Evolutionary conservation across 1,284 basidiomycete genomes (phyloP), one percentile per base, ranked within the genome.

Genomic region (Ustilago shanxiensis): DNA sequence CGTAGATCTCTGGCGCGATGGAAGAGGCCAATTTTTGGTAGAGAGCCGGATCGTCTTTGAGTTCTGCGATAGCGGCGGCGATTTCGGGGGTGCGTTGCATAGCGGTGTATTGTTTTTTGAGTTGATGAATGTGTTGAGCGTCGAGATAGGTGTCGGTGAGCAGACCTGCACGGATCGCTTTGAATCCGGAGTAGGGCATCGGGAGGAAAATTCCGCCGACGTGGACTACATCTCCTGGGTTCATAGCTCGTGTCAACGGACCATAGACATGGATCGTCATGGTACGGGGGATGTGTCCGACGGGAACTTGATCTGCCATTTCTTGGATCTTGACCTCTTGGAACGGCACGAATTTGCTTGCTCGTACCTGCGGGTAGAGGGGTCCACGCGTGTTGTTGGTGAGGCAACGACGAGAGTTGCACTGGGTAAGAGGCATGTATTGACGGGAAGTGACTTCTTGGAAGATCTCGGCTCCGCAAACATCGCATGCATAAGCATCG

Each of bases 251-350:
- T 4, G 95, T 96, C 50, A 98, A 89, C 64, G 90, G 92, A 14
- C 97, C 97, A 79, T 94, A 92, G 41, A 99, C 89, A 86, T 99
- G 95, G 31, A 98, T 87, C 0, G 95, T 95, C 97, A 98, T 99
- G 2, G 95, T 95, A 39, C 97, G 92, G 33, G 97, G 97, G 69
- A 99, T 99, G 86, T 99, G 97, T 3, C 97, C 97, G 39, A 99
- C 95, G 24, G 97, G 97, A 0, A 99, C 97, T 91, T 99, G 97
- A 85, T 99, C 97, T 26, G 97, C 93, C 96, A 99, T 97, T 87
- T 99, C 97, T 87, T 99, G 97, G 54, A 99, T 94, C 88, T 97
- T 97, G 77, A 98, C 91, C 87, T 99, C 97, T 86, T 99, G 97
- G 89, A 99, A 99, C 0, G 96, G 95, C 81, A 93, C 93, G 87